Conservation (phyloP, 148 eudicot genomes). For the Rhododendron molle region DNA sequence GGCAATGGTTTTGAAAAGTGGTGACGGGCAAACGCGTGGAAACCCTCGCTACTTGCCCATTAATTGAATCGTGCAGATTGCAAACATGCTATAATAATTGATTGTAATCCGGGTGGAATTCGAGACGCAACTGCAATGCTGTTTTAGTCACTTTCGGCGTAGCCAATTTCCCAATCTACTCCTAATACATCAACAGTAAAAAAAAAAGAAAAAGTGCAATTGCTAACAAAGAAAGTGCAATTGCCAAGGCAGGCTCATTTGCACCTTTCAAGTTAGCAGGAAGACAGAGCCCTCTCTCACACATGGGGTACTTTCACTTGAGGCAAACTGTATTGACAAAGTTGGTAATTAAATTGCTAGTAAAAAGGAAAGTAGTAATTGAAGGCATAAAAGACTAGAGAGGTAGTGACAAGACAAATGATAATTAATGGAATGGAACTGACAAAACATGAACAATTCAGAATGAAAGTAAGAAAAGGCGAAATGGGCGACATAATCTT, state of each 20-base stretch:
- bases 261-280: neutral
- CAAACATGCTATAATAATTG: too few relatives aligned
- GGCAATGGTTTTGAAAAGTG: too few relatives aligned
- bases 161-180: too few relatives aligned
- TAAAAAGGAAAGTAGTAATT: neutral
- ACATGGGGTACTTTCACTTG: neutral
- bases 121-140: too few relatives aligned
- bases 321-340: neutral
- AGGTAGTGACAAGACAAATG: neutral
- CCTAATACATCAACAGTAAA: neutral
- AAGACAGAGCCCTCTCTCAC: neutral
- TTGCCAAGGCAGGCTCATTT: neutral
- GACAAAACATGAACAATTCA: neutral
- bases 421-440: neutral
- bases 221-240: neutral
- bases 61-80: too few relatives aligned
- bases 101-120: too few relatives aligned
- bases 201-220: neutral
- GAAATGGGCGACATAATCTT: neutral
- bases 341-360: neutral
- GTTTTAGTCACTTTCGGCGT: too few relatives aligned
- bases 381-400: neutral
- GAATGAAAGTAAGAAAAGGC: neutral
- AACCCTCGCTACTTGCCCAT: too few relatives aligned
- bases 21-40: too few relatives aligned